phyloP scores from a whole-genome alignment of 352 stramenopile genomes.

The Globisporangium rhizosaccharum region DNA sequence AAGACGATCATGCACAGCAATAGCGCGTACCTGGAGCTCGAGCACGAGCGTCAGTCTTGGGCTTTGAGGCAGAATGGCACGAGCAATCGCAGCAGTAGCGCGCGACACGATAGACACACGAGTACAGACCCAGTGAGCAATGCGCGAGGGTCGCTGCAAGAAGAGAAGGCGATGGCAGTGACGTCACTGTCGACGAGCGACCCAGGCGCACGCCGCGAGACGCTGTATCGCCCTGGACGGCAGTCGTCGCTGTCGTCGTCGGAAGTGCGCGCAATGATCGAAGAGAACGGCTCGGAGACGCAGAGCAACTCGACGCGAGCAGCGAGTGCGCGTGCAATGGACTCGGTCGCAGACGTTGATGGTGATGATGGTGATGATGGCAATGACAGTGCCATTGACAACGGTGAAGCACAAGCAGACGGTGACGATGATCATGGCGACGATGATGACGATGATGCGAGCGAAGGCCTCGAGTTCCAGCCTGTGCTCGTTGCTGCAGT shows the following conservation, averaged over 20 bases:
- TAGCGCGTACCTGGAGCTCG: conserved; percentile 18
- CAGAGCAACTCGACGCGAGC: conserved; percentile 1
- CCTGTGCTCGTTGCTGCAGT: conserved; percentile 15
- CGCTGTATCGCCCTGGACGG: not conserved
- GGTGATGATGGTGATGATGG: not conserved
- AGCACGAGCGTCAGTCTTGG: conserved; percentile 1
- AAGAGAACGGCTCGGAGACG: not conserved
- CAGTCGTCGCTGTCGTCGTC: conserved; percentile 29
- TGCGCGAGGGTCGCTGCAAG: not conserved
- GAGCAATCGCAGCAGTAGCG: too few relatives aligned
- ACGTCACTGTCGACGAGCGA: not conserved
- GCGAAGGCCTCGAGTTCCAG: conserved; percentile 39
- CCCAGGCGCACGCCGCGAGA: not conserved
- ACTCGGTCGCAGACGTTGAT: not conserved
- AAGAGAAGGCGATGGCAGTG: not conserved
- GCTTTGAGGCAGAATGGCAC: not conserved
- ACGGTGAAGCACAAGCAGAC: not conserved
- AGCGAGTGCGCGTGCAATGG: not conserved
- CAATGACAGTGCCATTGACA: not conserved
- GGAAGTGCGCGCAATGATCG: conserved; percentile 13
- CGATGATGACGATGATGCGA: conserved; percentile 21
- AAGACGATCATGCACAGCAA: conserved; percentile 33
- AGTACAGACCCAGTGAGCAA: not conserved
- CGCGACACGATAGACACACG: not conserved
- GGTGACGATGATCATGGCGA: conserved; percentile 4